A percentile compares a stretch with the other conserved stretches of the same genome.
These are phyloP conservation scores for Entomortierella parvispora DNA, from an alignment of 192 early-diverging fungal genomes.

Conservation along the genomic window DNA sequence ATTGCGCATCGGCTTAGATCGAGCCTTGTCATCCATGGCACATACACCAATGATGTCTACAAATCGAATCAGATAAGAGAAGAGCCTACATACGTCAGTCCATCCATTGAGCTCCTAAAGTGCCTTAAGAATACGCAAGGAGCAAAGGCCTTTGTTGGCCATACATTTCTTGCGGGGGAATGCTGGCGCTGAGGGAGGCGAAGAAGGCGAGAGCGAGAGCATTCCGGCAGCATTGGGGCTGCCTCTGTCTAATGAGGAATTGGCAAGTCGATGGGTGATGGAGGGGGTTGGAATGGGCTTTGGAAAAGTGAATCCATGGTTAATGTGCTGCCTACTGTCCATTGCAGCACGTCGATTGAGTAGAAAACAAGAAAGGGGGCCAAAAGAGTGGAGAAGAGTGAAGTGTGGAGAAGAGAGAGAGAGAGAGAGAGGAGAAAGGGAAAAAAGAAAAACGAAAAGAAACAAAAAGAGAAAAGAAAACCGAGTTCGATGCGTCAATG, in stretches of 20 bases:
- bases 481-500: no score
- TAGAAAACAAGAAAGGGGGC: no score
- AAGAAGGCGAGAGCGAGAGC: not conserved
- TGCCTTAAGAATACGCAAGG: not conserved
- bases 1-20: slow-evolving; percentile 94
- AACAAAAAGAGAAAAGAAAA: not conserved
- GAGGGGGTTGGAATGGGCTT: not conserved
- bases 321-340: not conserved
- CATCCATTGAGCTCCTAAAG: not conserved
- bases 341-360: not conserved
- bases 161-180: slow-evolving; percentile 51
- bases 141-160: not conserved
- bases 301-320: not conserved
- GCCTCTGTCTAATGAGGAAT: not conserved
- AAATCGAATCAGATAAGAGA: not conserved
- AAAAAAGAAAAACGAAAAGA: not conserved
- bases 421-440: not conserved
- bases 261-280: no score
- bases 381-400: no score
- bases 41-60: slow-evolving; percentile 80
- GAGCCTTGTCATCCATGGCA: slow-evolving; percentile 90
- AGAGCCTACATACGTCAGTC: not conserved
- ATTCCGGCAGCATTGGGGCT: not conserved
- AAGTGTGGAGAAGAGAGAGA: not conserved
- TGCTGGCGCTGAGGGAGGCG: slow-evolving; percentile 11